These are phyloP conservation scores for Amyloporia xantha DNA, from an alignment of 768 basidiomycete species.

Conservation along the genomic window DNA sequence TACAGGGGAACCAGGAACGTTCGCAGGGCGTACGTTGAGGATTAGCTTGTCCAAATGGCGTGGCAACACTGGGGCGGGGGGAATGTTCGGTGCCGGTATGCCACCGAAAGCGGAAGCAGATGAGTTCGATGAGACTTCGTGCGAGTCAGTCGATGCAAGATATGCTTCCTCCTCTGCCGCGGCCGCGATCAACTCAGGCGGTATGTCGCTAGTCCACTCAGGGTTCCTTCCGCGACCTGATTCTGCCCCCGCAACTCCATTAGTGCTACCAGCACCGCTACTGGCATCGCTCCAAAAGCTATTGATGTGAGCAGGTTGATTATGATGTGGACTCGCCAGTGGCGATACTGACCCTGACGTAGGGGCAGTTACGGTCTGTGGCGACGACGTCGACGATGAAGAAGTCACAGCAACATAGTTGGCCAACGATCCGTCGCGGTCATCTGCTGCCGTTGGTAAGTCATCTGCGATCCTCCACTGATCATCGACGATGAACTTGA, in stretches of 20 bases:
- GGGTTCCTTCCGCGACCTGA: constrained; percentile 23
- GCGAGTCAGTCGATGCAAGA: constrained; percentile 33
- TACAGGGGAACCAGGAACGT: constrained; percentile 22
- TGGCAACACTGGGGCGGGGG: constrained; percentile 82
- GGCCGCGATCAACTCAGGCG: constrained; percentile 69
- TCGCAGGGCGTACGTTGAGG: constrained; percentile 49
- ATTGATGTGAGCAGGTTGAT: constrained; percentile 22
- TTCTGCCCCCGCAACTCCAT: constrained; percentile 6
- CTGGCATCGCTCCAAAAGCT: constrained; percentile 39
- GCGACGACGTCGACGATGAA: constrained; percentile 22
- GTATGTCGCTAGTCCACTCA: constrained; percentile 76
- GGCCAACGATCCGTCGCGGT: constrained; percentile 80
- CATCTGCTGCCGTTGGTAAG: constrained; percentile 85
- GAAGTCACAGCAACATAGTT: constrained; percentile 80
- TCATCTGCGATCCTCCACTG: constrained; percentile 75
- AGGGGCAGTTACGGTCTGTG: constrained; percentile 26
- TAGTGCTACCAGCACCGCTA: constrained; percentile 7
- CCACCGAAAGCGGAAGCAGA: constrained; percentile 30
- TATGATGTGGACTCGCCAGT: constrained; percentile 13
- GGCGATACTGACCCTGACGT: constrained; percentile 5
- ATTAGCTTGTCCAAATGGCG: constrained; percentile 93
- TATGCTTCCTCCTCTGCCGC: constrained; percentile 81
- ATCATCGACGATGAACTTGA: constrained; percentile 93
- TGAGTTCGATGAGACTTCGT: constrained; percentile 14
- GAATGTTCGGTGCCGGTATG: constrained; percentile 70